Percentiles rank a stretch among this genome's conserved stretches.
phyloP scores from a whole-genome alignment of 441 rosid species.

The Sinapis alba region DNA sequence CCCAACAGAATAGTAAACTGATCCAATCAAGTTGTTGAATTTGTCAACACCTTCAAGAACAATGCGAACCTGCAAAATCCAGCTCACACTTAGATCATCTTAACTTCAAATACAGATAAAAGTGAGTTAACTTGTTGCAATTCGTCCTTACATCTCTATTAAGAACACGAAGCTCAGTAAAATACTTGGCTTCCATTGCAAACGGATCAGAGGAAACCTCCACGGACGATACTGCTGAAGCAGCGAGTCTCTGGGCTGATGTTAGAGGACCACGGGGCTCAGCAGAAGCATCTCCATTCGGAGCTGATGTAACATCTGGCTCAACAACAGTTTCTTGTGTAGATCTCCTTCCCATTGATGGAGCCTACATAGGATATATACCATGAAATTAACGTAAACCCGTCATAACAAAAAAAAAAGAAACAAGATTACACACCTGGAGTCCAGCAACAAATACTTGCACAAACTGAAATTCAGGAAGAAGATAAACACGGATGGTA shows the following conservation, averaged over 20 bases:
- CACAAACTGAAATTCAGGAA: conserved; percentile 95
- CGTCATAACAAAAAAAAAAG: not conserved
- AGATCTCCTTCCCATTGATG: conserved; percentile 84
- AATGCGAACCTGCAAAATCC: conserved; percentile 77
- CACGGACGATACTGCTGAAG: conserved; percentile 54
- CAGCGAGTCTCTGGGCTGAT: conserved; percentile 91
- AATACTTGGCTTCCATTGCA: conserved; percentile 84
- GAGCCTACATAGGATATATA: conserved; percentile 54
- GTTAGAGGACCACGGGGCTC: conserved; percentile 73
- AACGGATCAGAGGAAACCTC: conserved; percentile 84
- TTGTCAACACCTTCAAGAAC: conserved; percentile 98
- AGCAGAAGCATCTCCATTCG: conserved; percentile 67
- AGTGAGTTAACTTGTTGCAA: conserved; percentile 10
- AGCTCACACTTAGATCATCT: conserved; percentile 34
- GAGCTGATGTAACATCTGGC: conserved; percentile 47
- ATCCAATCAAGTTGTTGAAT: conserved; percentile 90
- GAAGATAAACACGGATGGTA: conserved; percentile 86
- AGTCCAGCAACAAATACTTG: conserved; percentile 97
- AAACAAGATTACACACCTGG: conserved; percentile 57
- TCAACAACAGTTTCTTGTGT: conserved; percentile 56
- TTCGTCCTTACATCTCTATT: conserved; percentile 73
- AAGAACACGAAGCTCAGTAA: conserved; percentile 85
- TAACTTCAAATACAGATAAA: conserved; percentile 5
- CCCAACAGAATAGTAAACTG: conserved; percentile 86
- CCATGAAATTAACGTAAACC: conserved; percentile 11